Conservation (phyloP, 306 rosid species). For the Medicago lupulina region DNA sequence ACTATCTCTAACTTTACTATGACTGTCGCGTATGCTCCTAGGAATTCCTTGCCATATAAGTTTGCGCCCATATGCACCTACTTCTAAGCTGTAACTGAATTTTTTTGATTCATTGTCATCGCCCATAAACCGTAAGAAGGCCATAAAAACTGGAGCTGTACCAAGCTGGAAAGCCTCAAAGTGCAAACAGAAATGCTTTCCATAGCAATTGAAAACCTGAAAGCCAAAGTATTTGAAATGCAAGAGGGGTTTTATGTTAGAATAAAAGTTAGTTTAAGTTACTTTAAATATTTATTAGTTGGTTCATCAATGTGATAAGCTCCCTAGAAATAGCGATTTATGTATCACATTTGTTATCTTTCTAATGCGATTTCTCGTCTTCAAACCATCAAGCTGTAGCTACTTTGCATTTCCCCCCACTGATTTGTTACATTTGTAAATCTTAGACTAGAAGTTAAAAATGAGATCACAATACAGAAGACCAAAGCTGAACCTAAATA, state of each 20-base stretch:
- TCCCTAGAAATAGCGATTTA: neutral
- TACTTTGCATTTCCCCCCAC: neutral
- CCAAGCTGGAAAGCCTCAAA: constrained; percentile 94
- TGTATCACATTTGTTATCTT: neutral
- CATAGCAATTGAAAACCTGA: constrained; percentile 91
- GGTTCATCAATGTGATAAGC: neutral
- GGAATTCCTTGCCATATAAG: constrained; percentile 95
- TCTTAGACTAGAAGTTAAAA: neutral
- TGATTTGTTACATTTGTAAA: neutral
- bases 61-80: constrained; percentile 87
- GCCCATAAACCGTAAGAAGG: constrained; percentile 92
- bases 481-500: neutral
- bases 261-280: neutral
- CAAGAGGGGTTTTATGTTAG: constrained; percentile 15
- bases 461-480: neutral
- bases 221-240: constrained; percentile 31
- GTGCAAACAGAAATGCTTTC: constrained; percentile 91
- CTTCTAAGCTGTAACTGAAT: constrained; percentile 92
- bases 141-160: constrained; percentile 86
- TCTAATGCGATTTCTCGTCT: neutral
- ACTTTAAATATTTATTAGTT: neutral
- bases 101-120: constrained; percentile 82
- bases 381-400: neutral
- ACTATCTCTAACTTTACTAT: constrained; percentile 87
- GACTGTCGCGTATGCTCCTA: constrained; percentile 89